Base-by-base conservation (phyloP, 352 stramenopile genomes). In the Pythium folliculosum region DNA sequence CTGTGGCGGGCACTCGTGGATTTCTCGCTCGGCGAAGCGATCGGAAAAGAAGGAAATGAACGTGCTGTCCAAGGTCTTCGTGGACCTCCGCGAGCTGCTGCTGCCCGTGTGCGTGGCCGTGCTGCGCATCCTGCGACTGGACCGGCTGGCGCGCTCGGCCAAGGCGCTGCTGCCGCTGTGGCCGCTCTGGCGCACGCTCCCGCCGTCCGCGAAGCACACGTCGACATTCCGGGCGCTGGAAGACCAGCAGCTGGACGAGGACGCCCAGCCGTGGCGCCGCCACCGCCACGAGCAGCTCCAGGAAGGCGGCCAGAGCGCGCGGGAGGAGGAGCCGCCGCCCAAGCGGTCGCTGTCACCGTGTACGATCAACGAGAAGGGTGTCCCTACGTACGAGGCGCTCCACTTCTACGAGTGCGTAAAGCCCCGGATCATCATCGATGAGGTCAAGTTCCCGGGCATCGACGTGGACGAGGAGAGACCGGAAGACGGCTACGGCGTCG, bases 61-160 rank as follows among this genome's bases (percentile, higher is more conserved):
- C n/a, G 43, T 74, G 32, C 16, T 80, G 38, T 67, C 53, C 27
- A 78, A 55, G 44, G 38, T 81, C 40, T 53, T 76, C 43, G 62
- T 70, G 40, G 70, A 66, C 44, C 35, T 67, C 0, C 69, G 63
- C 27, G 47, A 67, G 37, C 40, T 67, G 35, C 12, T 81, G 45
- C 7, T 72, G 55, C 8, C 69, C n/a, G 52, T 76, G 47, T 58
- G 40, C 23, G 49, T 67, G 37, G 60, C 53, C 21, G 32, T 72
- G n/a, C 17, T 71, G 27, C 69, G 48, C 14, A 65, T 78, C 50
- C 40, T 78, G 30, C 72, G 63, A 10, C 59, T 77, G 13, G 63
- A 69, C 5, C 45, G 45, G 30, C 7, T 71, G n/a, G 54, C 54
- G 17, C 54, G 49, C 17, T 30, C 50, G 10, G 56, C 50, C 56